These are phyloP conservation scores for Abrus precatorius DNA, from an alignment of 306 rosid genomes.

Conservation along the genomic window DNA sequence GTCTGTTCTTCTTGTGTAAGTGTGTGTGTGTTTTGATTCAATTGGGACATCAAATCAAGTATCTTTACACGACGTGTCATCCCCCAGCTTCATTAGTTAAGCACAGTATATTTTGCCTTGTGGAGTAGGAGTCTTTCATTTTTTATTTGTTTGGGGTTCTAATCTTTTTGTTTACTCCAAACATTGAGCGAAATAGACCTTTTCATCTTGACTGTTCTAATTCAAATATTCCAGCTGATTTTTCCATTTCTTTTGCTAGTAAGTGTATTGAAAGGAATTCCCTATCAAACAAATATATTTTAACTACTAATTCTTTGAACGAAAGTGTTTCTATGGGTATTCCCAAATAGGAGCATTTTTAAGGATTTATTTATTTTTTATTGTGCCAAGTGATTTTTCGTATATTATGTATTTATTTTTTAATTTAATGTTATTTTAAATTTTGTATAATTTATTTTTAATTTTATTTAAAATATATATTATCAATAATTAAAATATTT, in stretches of 20 bases:
- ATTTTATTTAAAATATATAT: no score
- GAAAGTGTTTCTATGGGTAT: no score
- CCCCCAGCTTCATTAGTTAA: slow-evolving; percentile 10
- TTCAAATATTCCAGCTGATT: neutral
- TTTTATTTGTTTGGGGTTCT: slow-evolving; percentile 11
- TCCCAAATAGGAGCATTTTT: no score
- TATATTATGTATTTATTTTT: no score
- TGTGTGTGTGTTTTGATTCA: no score
- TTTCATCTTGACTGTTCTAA: neutral
- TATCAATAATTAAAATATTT: no score
- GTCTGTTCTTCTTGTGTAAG: no score
- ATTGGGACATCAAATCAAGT: neutral
- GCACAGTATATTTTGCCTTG: neutral
- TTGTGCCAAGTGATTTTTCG: no score
- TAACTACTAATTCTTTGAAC: no score
- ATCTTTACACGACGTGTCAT: neutral
- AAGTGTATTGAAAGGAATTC: neutral
- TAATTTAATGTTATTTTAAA: no score
- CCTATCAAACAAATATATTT: neutral
- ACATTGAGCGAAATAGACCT: neutral
- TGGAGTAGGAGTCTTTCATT: neutral
- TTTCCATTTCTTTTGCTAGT: neutral
- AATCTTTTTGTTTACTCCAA: neutral
- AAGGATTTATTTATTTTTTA: no score
- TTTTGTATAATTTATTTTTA: no score